A percentile compares a stretch with the other conserved stretches of the same genome.
phyloP scores from a whole-genome alignment of 306 rosid species.

The Fragaria iinumae region DNA sequence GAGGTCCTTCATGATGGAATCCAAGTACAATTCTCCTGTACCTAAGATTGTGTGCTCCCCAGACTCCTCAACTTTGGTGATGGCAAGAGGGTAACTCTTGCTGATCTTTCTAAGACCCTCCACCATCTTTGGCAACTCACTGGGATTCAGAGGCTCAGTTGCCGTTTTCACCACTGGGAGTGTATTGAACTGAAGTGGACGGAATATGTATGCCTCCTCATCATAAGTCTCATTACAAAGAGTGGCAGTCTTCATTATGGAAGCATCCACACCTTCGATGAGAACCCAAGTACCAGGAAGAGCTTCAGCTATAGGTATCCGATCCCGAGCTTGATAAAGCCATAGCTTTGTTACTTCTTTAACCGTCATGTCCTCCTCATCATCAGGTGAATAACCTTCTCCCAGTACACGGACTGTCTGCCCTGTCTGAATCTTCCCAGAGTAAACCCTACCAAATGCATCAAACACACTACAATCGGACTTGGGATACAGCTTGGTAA shows the following conservation, averaged over 20 bases:
- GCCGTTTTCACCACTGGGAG: constrained; percentile 97
- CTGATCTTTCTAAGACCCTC: constrained; percentile 99
- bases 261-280: constrained; percentile 99
- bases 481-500: constrained; percentile 92
- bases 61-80: constrained; percentile 97
- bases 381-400: constrained; percentile 98
- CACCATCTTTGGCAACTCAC: constrained; percentile 98
- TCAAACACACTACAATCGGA: constrained; percentile 98
- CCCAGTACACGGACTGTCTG: constrained; percentile 91
- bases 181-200: constrained; percentile 95
- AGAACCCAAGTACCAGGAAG: constrained; percentile 98
- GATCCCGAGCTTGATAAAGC: constrained; percentile 96
- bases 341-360: constrained; percentile 95
- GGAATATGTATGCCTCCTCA: constrained; percentile 87
- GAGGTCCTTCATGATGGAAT: constrained; percentile 98
- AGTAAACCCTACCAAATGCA: constrained; percentile 94
- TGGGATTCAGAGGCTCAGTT: constrained; percentile 94
- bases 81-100: constrained; percentile 97
- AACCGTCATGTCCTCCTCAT: constrained; percentile 94
- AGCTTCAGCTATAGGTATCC: constrained; percentile 93
- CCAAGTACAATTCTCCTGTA: constrained; percentile 96
- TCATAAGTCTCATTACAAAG: constrained; percentile 72
- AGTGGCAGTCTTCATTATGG: constrained; percentile 98
- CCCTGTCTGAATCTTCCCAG: constrained; percentile 93
- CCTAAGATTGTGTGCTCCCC: constrained; percentile 98